Conservation (phyloP, 495 filamentous ascomycete species). For the Aspergillus panamensis region DNA sequence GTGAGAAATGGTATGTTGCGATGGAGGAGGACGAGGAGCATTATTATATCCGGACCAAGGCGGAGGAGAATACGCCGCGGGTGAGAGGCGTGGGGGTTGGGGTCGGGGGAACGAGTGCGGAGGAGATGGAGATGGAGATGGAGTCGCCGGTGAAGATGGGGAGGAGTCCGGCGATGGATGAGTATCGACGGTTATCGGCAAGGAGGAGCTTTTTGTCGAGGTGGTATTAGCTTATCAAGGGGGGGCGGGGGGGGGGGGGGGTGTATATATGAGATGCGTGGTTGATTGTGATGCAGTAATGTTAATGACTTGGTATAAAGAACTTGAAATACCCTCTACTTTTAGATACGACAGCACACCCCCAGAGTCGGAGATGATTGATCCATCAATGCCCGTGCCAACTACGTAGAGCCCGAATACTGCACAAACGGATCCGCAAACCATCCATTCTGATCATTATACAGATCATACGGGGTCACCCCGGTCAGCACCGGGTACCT, state of each 20-base stretch:
- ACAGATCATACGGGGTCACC: background rate
- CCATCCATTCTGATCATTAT: background rate
- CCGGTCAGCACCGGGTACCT: background rate
- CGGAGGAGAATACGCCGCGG: constrained; percentile 21
- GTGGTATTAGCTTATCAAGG: no score
- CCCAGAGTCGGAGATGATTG: no score
- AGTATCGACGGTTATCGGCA: constrained; percentile 32
- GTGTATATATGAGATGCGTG: no score
- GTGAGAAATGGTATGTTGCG: constrained; percentile 57
- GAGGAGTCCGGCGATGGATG: constrained; percentile 31
- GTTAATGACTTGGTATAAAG: no score
- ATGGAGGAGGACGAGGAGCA: constrained; percentile 40
- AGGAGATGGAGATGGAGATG: constrained; percentile 4
- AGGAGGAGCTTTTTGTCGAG: constrained; percentile 24
- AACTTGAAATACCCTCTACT: no score
- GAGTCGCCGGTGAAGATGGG: no score
- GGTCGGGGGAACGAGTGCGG: constrained; percentile 20
- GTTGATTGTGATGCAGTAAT: no score
- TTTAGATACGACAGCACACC: no score
- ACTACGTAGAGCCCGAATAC: no score
- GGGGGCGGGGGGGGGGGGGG: no score
- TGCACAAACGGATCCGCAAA: no score
- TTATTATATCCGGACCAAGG: constrained; percentile 37
- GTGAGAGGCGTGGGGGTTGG: constrained; percentile 2
- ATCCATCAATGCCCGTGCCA: no score